Evolutionary conservation across 2,329 filamentous ascomycete genomes (phyloP), one percentile per base, ranked within the genome.

Genomic region (Ambrosiella cleistominuta): DNA sequence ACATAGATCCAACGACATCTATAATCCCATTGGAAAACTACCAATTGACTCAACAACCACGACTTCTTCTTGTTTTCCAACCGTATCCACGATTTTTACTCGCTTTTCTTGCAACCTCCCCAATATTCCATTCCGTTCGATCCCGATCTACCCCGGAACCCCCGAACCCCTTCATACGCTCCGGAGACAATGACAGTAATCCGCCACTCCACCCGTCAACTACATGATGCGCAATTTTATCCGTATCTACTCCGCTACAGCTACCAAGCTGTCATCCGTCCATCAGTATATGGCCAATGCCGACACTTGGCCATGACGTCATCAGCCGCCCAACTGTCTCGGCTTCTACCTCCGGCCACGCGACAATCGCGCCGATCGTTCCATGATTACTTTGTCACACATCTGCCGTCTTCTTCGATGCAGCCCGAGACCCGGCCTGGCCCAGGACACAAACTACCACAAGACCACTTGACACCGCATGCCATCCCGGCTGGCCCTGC

Each of bases 331-430:
- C 27, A n/a, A 47, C 36, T 50, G 12, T 11, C 54, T 15, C 9
- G 37, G 11, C 12, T 42, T 27, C 17, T 39, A 13, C 13, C 47
- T 9, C 47, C 17, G 39, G 2, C 7, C 2, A 12, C n/a, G 8
- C 40, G 47, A 17, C 7, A 12, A 6, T 54, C 53, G 9, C 72
- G 71, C 56, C 77, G 79, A 53, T 69, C 70, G 62, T 97, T 97
- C 70, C 89, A 96, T 73, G 89, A 94, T 65, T 97, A 98, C 74
- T 98, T 98, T 70, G 88, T 97, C 61, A 95, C 93, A 7, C 88
- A 96, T 69, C 79, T 98, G 1, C 91, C 93, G 3, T 95, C 89
- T 15, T 94, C 89, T 12, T 96, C 90, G 2, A 77, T 95, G 50
- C 87, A 96, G 65, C 91, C 93, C 7, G 91, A 97, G 70, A 86